A percentile compares a stretch with the other conserved stretches of the same genome.
Evolutionary conservation across 441 rosid species (phyloP).

Genomic region (California macrophylla): DNA sequence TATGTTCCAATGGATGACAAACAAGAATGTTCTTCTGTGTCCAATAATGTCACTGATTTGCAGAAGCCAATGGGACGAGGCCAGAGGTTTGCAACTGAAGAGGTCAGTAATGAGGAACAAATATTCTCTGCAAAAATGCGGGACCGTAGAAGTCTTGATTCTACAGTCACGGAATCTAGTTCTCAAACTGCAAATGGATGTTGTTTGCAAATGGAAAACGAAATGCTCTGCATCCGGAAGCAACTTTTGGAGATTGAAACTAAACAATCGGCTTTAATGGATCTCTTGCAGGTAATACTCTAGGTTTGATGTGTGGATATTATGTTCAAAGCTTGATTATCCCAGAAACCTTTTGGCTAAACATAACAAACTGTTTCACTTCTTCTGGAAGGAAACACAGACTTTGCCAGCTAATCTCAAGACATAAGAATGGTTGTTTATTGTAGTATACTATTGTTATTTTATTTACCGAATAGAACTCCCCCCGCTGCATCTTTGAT

Average conservation of each 20-base stretch:
- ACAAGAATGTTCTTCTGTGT: constrained; percentile 47
- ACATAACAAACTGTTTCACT: background rate
- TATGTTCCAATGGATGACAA: constrained; percentile 49
- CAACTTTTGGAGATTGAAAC: constrained; percentile 71
- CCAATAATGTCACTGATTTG: constrained; percentile 34
- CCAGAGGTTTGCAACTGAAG: constrained; percentile 39
- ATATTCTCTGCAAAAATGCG: constrained; percentile 34
- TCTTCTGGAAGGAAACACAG: background rate
- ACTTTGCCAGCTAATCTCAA: background rate
- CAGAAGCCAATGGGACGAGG: constrained; percentile 33
- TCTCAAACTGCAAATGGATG: constrained; percentile 40
- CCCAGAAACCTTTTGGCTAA: background rate
- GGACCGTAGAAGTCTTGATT: constrained; percentile 58
- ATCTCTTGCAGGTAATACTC: constrained; percentile 59
- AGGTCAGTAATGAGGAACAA: constrained; percentile 34
- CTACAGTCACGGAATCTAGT: constrained; percentile 54
- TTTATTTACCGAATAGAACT: background rate
- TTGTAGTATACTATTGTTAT: background rate
- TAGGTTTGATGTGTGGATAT: background rate
- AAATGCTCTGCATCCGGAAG: constrained; percentile 60
- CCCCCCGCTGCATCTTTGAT: background rate
- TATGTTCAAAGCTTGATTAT: background rate
- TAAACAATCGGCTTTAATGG: constrained; percentile 59
- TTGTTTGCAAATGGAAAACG: constrained; percentile 48
- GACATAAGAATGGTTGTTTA: background rate